Conservation (phyloP, 352 stramenopile species). For the Phytophthora melonis region DNA sequence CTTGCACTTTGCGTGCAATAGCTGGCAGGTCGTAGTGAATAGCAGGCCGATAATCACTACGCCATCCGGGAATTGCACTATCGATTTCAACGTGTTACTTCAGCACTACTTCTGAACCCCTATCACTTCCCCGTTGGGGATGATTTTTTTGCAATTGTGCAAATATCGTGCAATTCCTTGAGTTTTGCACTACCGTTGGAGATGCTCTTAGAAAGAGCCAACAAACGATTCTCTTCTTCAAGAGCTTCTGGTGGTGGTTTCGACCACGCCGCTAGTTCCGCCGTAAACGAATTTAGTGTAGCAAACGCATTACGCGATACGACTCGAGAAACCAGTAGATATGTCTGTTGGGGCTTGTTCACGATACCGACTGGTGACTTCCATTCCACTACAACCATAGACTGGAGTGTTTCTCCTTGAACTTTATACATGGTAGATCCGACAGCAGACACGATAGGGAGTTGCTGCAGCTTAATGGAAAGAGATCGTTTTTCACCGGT, state of each 20-base stretch:
- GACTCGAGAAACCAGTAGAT: conserved; percentile 3
- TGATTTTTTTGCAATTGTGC: too few relatives aligned
- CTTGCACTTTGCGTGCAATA: too few relatives aligned
- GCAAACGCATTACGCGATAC: background rate
- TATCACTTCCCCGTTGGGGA: too few relatives aligned
- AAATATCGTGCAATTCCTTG: too few relatives aligned
- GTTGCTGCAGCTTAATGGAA: background rate
- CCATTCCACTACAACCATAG: conserved; percentile 4
- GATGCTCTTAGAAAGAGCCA: too few relatives aligned
- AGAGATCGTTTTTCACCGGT: background rate
- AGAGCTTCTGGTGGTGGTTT: background rate
- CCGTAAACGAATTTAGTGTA: background rate
- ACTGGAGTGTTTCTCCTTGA: background rate
- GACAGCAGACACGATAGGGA: conserved; percentile 2
- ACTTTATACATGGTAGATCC: conserved; percentile 9
- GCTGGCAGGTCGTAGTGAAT: too few relatives aligned
- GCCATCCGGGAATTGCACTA: too few relatives aligned
- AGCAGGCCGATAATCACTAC: too few relatives aligned
- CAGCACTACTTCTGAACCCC: too few relatives aligned
- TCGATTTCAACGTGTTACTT: too few relatives aligned
- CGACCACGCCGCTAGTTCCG: background rate
- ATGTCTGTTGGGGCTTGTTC: conserved; percentile 5
- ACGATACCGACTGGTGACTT: background rate
- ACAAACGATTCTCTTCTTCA: background rate
- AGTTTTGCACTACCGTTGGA: too few relatives aligned